Evolutionary conservation across 306 rosid genomes (phyloP), one percentile per base, ranked within the genome.

Genomic region (Delonix regia): DNA sequence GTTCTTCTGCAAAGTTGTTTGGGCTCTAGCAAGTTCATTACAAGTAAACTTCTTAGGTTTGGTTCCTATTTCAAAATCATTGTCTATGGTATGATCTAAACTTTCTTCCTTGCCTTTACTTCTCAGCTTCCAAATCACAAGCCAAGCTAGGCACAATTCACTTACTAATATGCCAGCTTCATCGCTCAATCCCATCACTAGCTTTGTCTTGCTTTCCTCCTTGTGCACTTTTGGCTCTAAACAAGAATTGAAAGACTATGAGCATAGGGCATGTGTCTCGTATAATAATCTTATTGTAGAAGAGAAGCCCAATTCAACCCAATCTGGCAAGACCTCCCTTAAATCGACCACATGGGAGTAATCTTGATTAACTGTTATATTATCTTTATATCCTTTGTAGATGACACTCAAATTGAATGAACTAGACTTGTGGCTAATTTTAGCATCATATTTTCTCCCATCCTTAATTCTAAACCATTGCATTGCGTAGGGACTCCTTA

Each of bases 221-320:
- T 6, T 60, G 41, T 60, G 2, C 39, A 13, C 66, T 60, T 34
- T 6, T 6, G 6, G 38, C 2, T 34, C 38, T 2, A 34, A 7
- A 9, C 6, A 1, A 3, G 77, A 57, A 18, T 34, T 28, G 12
- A 78, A 78, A 33, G 71, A 78, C 77, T 77, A 78, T 47, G 82
- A 70, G 53, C 71, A 21, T 1, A 78, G 77, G 10, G 82, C 70
- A 18, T 80, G 78, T 5, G 13, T 33, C 71, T 47, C 82, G 33
- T 4, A 78, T 0, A 2, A 4, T 0, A 7, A 3, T 11, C 77
- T 77, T 42, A 64, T 78, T 14, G 82, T 19, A 4, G 82, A 70
- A 59, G 82, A 69, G 71, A 78, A 33, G 3, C 82, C 82, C 34
- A 78, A 78, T 3, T 69, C 63, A 69, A 78, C 82, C 45, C 34